A percentile compares a stretch with the other conserved stretches of the same genome.
Conservation (phyloP, 2,329 filamentous ascomycete species). For the Ascochyta lentis region DNA sequence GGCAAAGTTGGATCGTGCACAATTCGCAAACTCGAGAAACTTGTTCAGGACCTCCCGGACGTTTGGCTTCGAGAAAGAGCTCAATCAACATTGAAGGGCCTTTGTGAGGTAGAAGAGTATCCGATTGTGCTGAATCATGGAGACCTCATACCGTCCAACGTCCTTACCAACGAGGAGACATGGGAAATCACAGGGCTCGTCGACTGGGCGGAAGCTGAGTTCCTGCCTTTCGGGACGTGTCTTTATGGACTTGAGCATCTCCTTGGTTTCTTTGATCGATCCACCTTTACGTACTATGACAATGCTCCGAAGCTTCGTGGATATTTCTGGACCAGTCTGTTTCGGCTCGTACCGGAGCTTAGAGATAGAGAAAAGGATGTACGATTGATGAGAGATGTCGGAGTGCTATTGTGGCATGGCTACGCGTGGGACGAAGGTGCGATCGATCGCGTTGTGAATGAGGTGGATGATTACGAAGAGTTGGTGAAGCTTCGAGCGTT, state of each 20-base stretch:
- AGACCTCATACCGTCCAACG: constrained; percentile 64
- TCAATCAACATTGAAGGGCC: constrained; percentile 2
- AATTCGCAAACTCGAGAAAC: constrained; percentile 30
- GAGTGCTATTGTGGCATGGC: constrained; percentile 68
- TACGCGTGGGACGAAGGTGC: constrained; percentile 68
- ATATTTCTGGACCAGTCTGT: constrained; percentile 59
- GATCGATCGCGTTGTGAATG: constrained; percentile 64
- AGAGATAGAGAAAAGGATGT: constrained; percentile 46
- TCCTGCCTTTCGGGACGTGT: constrained; percentile 64
- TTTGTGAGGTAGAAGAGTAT: constrained; percentile 57
- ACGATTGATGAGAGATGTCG: constrained; percentile 57
- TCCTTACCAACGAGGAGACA: constrained; percentile 57
- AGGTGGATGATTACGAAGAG: constrained; percentile 59
- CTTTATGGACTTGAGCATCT: constrained; percentile 68
- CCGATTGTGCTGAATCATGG: constrained; percentile 67
- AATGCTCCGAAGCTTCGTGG: constrained; percentile 53
- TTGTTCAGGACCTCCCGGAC: constrained; percentile 36
- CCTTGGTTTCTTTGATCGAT: constrained; percentile 52
- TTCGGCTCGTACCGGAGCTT: constrained; percentile 47
- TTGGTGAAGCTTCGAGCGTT: constrained; percentile 59
- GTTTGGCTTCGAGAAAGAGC: constrained; percentile 28
- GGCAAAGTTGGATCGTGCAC: constrained; percentile 42
- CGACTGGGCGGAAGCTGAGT: constrained; percentile 71
- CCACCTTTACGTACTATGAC: constrained; percentile 51
- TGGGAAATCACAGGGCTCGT: constrained; percentile 62